phyloP scores from a whole-genome alignment of 139 green algal genomes.

The Chlamydomonas sp. region DNA sequence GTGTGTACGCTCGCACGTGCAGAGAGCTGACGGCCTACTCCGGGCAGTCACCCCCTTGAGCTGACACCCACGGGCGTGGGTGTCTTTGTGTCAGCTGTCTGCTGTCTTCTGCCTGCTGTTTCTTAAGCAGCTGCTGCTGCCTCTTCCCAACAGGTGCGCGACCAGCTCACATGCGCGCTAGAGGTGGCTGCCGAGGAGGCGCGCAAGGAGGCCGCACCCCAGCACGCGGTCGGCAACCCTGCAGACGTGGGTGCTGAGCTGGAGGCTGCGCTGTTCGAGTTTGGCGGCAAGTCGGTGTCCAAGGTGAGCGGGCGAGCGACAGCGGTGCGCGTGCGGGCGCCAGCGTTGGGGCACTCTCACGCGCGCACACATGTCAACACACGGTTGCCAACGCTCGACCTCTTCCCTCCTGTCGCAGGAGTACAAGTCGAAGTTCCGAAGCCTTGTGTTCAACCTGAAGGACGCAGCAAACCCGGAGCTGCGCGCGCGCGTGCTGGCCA shows the following conservation, averaged over 20 bases:
- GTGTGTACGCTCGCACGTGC: too few relatives aligned
- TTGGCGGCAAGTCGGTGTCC: slow-evolving; percentile 25
- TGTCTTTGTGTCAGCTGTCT: too few relatives aligned
- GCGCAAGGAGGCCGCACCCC: slow-evolving; percentile 4
- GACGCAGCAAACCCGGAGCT: slow-evolving; percentile 68
- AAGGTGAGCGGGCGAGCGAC: background rate
- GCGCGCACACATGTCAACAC: background rate
- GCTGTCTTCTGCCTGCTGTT: too few relatives aligned
- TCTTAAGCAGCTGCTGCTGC: too few relatives aligned
- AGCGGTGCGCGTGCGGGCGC: too few relatives aligned
- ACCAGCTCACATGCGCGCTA: slow-evolving; percentile 16
- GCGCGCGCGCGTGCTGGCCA: slow-evolving; percentile 54
- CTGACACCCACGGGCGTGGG: too few relatives aligned
- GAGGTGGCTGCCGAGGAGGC: slow-evolving; percentile 21
- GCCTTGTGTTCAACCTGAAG: slow-evolving; percentile 79
- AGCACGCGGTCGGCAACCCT: background rate
- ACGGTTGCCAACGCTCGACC: background rate
- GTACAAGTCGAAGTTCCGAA: slow-evolving; percentile 81
- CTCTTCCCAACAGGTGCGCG: too few relatives aligned
- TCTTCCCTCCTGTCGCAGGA: slow-evolving; percentile 31
- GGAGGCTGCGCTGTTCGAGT: slow-evolving; percentile 41
- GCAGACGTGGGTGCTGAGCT: slow-evolving; percentile 27
- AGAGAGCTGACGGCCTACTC: too few relatives aligned
- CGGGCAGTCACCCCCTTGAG: too few relatives aligned
- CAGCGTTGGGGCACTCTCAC: background rate